Percentiles rank a stretch among this genome's conserved stretches.
Evolutionary conservation across 352 stramenopile species (phyloP).

Genomic region (Globisporangium uncinulatum): DNA sequence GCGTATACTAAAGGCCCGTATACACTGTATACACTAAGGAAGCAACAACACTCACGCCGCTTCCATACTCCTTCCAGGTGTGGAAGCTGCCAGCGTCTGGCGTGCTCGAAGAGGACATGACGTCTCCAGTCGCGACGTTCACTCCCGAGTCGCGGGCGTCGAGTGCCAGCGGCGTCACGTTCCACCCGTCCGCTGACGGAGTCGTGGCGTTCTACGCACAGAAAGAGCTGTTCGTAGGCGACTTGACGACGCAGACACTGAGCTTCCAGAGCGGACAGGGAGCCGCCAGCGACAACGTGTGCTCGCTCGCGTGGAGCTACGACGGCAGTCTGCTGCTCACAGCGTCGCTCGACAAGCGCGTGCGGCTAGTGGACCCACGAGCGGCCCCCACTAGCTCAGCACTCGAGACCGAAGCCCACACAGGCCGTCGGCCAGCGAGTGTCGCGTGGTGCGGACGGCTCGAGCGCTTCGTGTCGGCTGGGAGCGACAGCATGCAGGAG

Average conservation of each 20-base stretch:
- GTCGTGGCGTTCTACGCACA: constrained; percentile 42
- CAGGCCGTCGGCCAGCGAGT: constrained; percentile 37
- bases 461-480: constrained; percentile 51
- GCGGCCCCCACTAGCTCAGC: neutral
- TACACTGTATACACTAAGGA: no score
- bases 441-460: constrained; percentile 53
- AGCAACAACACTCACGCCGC: no score
- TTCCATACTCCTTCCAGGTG: constrained; percentile 26
- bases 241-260: constrained; percentile 31
- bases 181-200: constrained; percentile 46
- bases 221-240: constrained; percentile 33
- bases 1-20: no score
- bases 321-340: constrained; percentile 50
- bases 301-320: constrained; percentile 57
- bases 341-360: constrained; percentile 34
- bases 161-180: constrained; percentile 27
- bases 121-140: constrained; percentile 11
- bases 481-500: constrained; percentile 62
- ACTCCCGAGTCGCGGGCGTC: constrained; percentile 10
- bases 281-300: constrained; percentile 15
- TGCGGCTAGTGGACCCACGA: constrained; percentile 58
- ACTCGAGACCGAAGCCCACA: constrained; percentile 30
- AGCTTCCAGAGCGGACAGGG: constrained; percentile 13
- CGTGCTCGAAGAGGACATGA: constrained; percentile 25
- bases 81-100: constrained; percentile 41